phyloP scores from a whole-genome alignment of 2,329 filamentous ascomycete genomes.

The Ciborinia camelliae region DNA sequence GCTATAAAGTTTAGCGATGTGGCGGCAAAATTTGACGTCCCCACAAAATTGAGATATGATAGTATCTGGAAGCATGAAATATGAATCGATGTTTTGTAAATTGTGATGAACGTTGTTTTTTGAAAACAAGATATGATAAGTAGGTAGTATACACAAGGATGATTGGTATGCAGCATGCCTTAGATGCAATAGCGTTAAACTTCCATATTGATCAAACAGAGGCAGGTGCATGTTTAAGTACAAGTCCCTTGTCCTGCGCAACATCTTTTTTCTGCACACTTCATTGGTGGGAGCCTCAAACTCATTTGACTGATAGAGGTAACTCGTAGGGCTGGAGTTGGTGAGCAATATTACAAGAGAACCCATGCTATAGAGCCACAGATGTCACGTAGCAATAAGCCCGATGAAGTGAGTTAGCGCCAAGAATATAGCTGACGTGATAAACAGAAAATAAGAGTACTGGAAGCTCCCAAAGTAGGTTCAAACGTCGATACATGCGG shows the following conservation, averaged over 20 bases:
- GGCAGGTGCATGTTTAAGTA: conserved; percentile 3
- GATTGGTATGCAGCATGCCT: neutral
- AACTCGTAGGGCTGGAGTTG: conserved; percentile 13
- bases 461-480: neutral
- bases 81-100: neutral
- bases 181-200: neutral
- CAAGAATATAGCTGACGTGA: conserved; percentile 14
- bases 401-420: neutral
- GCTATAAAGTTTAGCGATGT: conserved; percentile 1
- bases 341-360: neutral
- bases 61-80: neutral
- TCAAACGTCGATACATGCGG: conserved; percentile 10
- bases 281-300: neutral
- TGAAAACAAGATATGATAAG: neutral
- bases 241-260: neutral
- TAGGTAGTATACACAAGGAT: neutral
- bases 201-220: neutral
- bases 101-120: neutral
- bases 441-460: conserved; percentile 5
- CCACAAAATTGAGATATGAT: neutral
- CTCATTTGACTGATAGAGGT: neutral
- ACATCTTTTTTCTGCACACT: neutral
- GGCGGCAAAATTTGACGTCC: neutral
- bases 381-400: conserved; percentile 11
- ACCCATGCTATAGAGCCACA: conserved; percentile 13